Conservation (phyloP, 495 filamentous ascomycete genomes). For the Lepraria neglecta region DNA sequence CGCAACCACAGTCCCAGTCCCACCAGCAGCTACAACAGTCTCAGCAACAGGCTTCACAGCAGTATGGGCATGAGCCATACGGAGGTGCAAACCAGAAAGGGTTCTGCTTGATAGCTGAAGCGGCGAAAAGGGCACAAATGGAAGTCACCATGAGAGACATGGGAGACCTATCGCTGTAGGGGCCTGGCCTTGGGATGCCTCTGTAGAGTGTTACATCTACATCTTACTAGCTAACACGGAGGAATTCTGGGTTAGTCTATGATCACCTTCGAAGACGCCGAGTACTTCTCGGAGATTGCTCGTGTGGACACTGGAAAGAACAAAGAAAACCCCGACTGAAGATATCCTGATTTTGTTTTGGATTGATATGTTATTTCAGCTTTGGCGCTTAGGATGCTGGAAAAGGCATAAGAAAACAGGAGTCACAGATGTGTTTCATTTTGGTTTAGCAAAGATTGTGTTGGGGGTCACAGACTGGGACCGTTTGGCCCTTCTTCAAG, state of each 20-base stretch:
- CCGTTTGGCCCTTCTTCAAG: not conserved
- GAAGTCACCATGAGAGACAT: constrained; percentile 80
- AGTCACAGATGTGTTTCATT: not conserved
- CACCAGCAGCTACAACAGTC: constrained; percentile 13
- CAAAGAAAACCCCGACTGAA: not conserved
- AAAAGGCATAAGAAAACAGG: not conserved
- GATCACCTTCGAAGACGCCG: not conserved
- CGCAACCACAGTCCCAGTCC: constrained; percentile 3
- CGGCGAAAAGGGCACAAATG: constrained; percentile 87
- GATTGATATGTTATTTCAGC: not conserved
- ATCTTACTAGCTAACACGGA: too few relatives aligned
- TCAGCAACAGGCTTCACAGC: constrained; percentile 8
- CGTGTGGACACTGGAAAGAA: not conserved
- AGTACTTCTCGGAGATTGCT: not conserved
- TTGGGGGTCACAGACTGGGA: not conserved
- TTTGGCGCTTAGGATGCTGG: not conserved
- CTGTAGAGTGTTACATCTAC: not conserved
- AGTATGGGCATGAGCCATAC: constrained; percentile 5
- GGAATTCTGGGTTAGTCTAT: too few relatives aligned
- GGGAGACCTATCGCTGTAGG: constrained; percentile 45
- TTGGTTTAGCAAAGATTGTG: not conserved
- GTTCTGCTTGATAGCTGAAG: constrained; percentile 86
- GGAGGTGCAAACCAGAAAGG: constrained; percentile 36
- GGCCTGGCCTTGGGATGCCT: not conserved
- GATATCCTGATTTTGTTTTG: not conserved